Evolutionary conservation across 208 protist genomes (phyloP).

Genomic region (Acanthamoeba quina): DNA sequence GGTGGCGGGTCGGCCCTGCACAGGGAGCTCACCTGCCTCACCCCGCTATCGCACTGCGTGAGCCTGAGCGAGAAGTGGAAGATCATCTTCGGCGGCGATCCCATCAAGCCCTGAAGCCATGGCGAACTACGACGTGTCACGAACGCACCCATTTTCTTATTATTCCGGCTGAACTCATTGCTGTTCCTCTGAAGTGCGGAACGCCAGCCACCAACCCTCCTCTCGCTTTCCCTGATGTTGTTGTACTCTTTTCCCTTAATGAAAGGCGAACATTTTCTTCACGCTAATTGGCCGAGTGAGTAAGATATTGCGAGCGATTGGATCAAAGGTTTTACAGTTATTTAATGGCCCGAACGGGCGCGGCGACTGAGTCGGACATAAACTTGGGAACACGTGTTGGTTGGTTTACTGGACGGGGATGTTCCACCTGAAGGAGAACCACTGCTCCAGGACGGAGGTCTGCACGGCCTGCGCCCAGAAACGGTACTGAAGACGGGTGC

Average conservation of each 20-base stretch:
- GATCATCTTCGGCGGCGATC: constrained; percentile 64
- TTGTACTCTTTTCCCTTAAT: background rate
- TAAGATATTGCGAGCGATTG: too few species aligned
- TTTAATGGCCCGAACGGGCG: too few species aligned
- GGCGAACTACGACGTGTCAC: background rate
- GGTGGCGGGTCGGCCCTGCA: background rate
- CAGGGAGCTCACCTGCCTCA: constrained; percentile 56
- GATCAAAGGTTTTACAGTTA: too few species aligned
- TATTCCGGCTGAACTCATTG: background rate
- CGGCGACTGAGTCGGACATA: too few species aligned
- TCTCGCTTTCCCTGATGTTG: background rate
- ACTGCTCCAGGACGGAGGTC: background rate
- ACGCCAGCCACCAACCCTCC: background rate
- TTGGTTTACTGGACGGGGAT: background rate
- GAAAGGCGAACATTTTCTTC: background rate
- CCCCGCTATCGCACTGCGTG: constrained; percentile 38
- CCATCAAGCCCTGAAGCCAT: constrained; percentile 50
- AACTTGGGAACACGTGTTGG: too few species aligned
- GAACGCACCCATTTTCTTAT: background rate
- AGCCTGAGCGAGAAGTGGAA: constrained; percentile 45
- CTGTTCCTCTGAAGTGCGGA: constrained; percentile 15
- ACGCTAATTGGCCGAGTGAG: too few species aligned
- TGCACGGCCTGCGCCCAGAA: background rate
- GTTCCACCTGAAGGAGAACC: constrained; percentile 3
- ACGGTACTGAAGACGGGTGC: background rate